phyloP scores from a whole-genome alignment of 2,329 filamentous ascomycete species.

The Cordyceps tenuipes region DNA sequence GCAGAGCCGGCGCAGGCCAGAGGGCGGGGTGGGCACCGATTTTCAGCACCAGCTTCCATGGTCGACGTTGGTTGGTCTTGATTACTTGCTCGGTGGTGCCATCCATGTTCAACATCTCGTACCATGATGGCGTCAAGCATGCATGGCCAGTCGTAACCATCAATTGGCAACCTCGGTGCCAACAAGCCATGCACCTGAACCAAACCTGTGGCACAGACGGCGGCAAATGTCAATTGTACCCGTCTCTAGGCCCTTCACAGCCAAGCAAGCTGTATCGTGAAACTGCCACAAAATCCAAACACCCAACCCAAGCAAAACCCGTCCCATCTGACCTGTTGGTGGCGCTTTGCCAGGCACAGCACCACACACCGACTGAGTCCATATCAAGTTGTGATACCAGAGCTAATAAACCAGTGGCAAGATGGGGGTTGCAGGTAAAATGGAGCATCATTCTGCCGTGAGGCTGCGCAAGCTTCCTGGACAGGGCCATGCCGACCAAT shows the following conservation, averaged over 20 bases:
- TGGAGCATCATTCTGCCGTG: neutral
- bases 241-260: too few species aligned
- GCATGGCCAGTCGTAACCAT: neutral
- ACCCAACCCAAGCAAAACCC: neutral
- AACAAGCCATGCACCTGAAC: too few species aligned
- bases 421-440: neutral
- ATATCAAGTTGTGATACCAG: neutral
- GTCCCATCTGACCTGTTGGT: neutral
- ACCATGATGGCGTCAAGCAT: neutral
- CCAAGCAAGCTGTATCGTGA: too few species aligned
- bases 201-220: too few species aligned
- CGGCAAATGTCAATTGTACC: too few species aligned
- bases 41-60: neutral
- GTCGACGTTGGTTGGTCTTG: neutral
- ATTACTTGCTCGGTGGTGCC: neutral
- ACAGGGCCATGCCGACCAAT: conserved; percentile 1
- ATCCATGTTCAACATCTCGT: conserved; percentile 1
- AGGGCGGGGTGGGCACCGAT: neutral
- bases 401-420: neutral
- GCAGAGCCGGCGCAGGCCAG: neutral
- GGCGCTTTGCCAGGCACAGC: neutral
- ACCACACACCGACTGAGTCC: neutral
- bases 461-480: conserved; percentile 1
- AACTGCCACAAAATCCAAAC: neutral
- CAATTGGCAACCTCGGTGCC: neutral